Evolutionary conservation across 164 flowering plant genomes (phyloP), one percentile per base, ranked within the genome.

Genomic region (Nymphaea thermarum): DNA sequence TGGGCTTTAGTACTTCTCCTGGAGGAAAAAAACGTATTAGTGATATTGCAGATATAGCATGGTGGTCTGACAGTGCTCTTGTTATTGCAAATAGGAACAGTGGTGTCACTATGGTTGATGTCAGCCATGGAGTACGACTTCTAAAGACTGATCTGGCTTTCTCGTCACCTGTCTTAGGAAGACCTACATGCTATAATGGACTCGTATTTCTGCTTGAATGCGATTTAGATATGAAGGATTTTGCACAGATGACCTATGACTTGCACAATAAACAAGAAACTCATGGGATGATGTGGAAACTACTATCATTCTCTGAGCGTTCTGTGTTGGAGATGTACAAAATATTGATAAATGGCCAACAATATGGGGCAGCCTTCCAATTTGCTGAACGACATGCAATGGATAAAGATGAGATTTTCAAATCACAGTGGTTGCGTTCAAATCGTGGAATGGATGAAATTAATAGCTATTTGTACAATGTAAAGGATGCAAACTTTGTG

Each of bases 31-130:
- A 77, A 60, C 55, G 63, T 57, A 66, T 85, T n/a, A 72, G 70
- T 43, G 81, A 75, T 66, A 67, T 85, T 64, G 62, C 72, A 60
- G 99, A 95, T 78, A 88, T 95, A 66, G 82, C 92, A 68, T 95
- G 99, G 99, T 95, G 98, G 99, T 87, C 88, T 72, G 91, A 90
- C 68, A 73, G 73, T 71, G 71, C 84, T 14, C 82, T 90, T 72
- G 66, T 80, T 70, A 57, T 92, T 68, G 86, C 86, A 66, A 85
- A 80, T 67, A 82, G 77, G 72, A 77, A 71, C 74, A 94, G 99
- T 14, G 65, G 69, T 17, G 72, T 90, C 43, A 70, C 80, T 65
- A 82, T 88, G 92, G 17, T 92, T 77, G 89, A 88, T 69, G 68
- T 92, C 59, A 62, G 62, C 44, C 80, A 71, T 67, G 80, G 84